Conservation (phyloP, 176 grass and related monocot genomes). For the Oryza officinalis region DNA sequence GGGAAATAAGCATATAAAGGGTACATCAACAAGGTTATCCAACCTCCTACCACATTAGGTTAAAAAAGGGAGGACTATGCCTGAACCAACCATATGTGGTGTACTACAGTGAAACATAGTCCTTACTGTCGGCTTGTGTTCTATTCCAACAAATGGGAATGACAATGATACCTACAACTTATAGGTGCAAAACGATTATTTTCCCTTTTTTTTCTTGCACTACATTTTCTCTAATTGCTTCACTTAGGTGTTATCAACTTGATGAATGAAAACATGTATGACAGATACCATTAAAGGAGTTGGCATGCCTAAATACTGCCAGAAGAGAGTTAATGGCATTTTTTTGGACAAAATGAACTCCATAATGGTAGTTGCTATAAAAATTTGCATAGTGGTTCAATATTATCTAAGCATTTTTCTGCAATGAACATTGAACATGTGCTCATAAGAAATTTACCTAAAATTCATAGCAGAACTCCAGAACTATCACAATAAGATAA, state of each 20-base stretch:
- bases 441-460: neutral
- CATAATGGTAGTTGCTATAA: neutral
- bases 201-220: neutral
- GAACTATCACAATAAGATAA: neutral
- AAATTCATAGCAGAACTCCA: neutral
- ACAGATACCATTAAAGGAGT: neutral
- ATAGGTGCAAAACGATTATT: neutral
- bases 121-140: neutral
- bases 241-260: neutral
- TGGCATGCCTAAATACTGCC: neutral
- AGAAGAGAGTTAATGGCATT: neutral
- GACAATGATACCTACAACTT: neutral
- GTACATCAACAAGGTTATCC: neutral
- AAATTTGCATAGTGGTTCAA: neutral
- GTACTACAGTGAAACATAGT: neutral
- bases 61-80: neutral
- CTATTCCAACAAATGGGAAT: neutral
- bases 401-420: neutral
- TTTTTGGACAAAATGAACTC: neutral
- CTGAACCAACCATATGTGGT: neutral
- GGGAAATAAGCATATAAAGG: neutral
- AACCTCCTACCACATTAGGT: neutral
- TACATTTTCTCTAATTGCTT: neutral
- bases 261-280: neutral
- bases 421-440: neutral